phyloP scores from a whole-genome alignment of 768 basidiomycete species.

The Macrocybe gigantea region DNA sequence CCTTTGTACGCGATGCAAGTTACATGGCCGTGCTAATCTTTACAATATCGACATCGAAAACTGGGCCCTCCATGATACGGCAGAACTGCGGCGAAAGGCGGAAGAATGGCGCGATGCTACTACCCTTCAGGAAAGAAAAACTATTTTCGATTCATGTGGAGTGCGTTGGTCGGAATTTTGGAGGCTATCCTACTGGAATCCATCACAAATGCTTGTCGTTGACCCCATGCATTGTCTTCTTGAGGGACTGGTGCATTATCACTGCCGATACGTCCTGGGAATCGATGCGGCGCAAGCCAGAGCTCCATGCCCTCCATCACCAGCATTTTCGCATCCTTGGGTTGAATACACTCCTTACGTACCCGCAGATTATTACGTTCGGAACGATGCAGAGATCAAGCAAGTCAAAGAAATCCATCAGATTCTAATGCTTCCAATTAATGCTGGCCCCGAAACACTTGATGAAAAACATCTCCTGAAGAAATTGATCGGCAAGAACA shows the following conservation, averaged over 20 bases:
- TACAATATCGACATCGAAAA: slow-evolving; percentile 8
- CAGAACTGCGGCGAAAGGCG: slow-evolving; percentile 9
- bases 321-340: no score
- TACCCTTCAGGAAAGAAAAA: slow-evolving; percentile 5
- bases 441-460: no score
- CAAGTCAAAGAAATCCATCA: no score
- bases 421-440: no score
- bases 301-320: no score
- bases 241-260: slow-evolving; percentile 14
- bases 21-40: slow-evolving; percentile 6
- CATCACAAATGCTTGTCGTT: slow-evolving; percentile 20
- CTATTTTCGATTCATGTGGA: slow-evolving; percentile 15
- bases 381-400: no score
- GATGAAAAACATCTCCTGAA: no score
- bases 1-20: slow-evolving; percentile 22
- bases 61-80: slow-evolving; percentile 9
- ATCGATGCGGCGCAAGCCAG: no score
- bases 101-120: slow-evolving; percentile 13
- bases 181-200: slow-evolving; percentile 25
- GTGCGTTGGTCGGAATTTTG: slow-evolving; percentile 21
- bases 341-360: no score
- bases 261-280: slow-evolving; percentile 4
- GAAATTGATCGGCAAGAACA: no score
- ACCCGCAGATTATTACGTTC: no score
- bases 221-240: slow-evolving; percentile 32